Percentiles rank a stretch among this genome's conserved stretches.
Evolutionary conservation across 2,329 filamentous ascomycete species (phyloP).

Genomic region (Neurospora crassa): DNA sequence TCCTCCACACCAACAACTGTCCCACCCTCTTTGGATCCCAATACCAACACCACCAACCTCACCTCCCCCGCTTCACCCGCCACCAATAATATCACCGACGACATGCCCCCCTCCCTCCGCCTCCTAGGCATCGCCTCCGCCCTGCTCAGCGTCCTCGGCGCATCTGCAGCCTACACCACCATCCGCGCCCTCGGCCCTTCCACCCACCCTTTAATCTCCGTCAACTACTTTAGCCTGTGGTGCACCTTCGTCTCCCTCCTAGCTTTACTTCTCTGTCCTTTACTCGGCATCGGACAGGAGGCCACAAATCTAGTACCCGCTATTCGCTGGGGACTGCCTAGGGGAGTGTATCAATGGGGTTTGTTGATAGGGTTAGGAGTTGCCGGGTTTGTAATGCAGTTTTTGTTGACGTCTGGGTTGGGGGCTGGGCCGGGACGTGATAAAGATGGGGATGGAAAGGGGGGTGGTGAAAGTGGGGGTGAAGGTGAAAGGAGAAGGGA

Average conservation of each 20-base stretch:
- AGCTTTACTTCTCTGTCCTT: constrained; percentile 44
- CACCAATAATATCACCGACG: constrained; percentile 15
- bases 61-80: not conserved
- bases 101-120: constrained; percentile 51
- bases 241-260: constrained; percentile 58
- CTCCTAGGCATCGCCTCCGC: constrained; percentile 58
- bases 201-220: constrained; percentile 72
- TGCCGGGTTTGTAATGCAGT: constrained; percentile 78
- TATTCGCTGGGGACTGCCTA: constrained; percentile 33
- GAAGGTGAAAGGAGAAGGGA: not conserved
- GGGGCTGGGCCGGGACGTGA: constrained; percentile 35
- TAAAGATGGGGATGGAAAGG: not conserved
- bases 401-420: constrained; percentile 70
- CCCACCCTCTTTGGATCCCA: not conserved
- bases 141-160: constrained; percentile 68
- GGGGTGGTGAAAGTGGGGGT: not conserved
- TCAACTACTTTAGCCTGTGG: constrained; percentile 72
- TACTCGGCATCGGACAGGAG: constrained; percentile 32
- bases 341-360: constrained; percentile 46
- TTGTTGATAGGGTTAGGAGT: constrained; percentile 59
- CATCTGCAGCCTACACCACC: constrained; percentile 62
- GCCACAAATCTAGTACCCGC: constrained; percentile 21
- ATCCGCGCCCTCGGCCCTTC: constrained; percentile 73
- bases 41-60: not conserved
- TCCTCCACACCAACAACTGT: not conserved